Base-by-base conservation (phyloP, 1,139 yeast species). In the Taphrina deformans region DNA sequence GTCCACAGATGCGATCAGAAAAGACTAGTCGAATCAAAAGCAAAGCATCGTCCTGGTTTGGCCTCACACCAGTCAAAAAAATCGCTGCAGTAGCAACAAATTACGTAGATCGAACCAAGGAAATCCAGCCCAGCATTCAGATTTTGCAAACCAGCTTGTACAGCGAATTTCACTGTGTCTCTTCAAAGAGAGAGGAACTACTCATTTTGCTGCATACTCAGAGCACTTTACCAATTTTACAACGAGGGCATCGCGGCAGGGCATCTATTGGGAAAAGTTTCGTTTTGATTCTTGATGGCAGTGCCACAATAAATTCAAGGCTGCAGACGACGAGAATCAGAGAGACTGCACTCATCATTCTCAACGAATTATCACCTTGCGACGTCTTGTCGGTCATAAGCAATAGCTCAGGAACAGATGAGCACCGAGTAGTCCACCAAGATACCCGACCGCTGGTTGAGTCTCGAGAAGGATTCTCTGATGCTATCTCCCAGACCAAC, bases 61-160 rank as follows among this genome's bases (percentile, higher is more conserved):
- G 48, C 26, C 48, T 44, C 7, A 44, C 48, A 7, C 48, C 48
- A 2, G 48, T 44, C 48, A 44, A 44, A 44, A 24, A 44, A 44
- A n/a, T 38, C 7, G 18, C 4, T 2, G 41, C 41, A 14, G 41
- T 6, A 1, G 41, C 18, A 38, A 2, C 41, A 18, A 12, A 1
- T 38, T 4, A 12, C 18, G 18, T 14, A 18, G 1, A 2, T 7
- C 7, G 48, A 44, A 5, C 10, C n/a, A n/a, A 10, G 9, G 45
- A 40, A 2, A 23, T 2, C n/a, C 18, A 21, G 2, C 48, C 48
- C 21, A 10, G 12, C n/a, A 27, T 44, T 2, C 48, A 44, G 27
- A 23, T 21, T 2, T 21, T 44, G 27, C 48, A 44, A 21, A n/a
- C 27, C 12, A 44, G 48, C n/a, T 21, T 44, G 27, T n/a, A 44